Evolutionary conservation across 1,139 yeast species (phyloP).

Genomic region (Taphrina wiesneri): DNA sequence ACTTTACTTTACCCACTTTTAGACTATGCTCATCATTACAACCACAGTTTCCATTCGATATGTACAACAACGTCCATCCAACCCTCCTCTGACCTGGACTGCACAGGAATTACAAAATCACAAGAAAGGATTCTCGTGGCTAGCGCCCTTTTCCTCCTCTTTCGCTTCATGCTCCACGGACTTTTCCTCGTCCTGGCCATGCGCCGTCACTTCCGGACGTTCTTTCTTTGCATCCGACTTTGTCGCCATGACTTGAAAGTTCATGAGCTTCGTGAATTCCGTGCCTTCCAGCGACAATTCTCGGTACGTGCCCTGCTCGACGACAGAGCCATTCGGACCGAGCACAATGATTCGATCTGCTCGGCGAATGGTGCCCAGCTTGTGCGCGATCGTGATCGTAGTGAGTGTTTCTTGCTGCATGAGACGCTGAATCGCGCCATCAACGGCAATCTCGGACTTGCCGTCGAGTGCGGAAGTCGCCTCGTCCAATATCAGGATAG

Average conservation of each 20-base stretch:
- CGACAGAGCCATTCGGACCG: slow-evolving; percentile 73
- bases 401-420: slow-evolving; percentile 70
- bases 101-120: too few species aligned
- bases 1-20: background rate
- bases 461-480: slow-evolving; percentile 57
- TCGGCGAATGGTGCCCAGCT: slow-evolving; percentile 81
- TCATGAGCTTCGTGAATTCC: slow-evolving; percentile 66
- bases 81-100: too few species aligned
- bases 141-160: slow-evolving; percentile 12
- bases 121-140: slow-evolving; percentile 18
- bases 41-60: background rate
- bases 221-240: slow-evolving; percentile 24
- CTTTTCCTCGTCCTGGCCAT: slow-evolving; percentile 8
- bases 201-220: background rate
- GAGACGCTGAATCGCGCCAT: slow-evolving; percentile 58
- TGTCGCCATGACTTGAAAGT: slow-evolving; percentile 33
- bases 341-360: slow-evolving; percentile 81
- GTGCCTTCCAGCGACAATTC: slow-evolving; percentile 63
- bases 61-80: background rate
- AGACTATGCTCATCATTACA: background rate
- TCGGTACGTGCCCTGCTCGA: slow-evolving; percentile 76
- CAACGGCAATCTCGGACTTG: slow-evolving; percentile 82
- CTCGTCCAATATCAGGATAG: slow-evolving; percentile 71
- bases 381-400: slow-evolving; percentile 87
- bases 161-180: slow-evolving; percentile 28